Percentiles rank a stretch among this genome's conserved stretches.
Conservation (phyloP, 148 eudicot genomes). For the Cornus florida region DNA sequence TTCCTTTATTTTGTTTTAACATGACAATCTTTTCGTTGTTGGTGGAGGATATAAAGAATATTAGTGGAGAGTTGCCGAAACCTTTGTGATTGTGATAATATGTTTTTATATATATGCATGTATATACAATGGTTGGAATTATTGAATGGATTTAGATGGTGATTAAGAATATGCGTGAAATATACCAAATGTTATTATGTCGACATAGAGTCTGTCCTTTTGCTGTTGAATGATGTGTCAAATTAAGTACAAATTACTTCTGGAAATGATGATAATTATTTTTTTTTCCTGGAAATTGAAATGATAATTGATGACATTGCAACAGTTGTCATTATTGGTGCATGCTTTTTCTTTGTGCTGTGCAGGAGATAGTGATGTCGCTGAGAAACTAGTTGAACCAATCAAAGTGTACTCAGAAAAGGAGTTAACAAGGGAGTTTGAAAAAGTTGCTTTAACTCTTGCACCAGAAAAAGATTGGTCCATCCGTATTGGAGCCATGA, state of each 20-base stretch:
- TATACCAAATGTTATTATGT: neutral
- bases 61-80: neutral
- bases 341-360: constrained; percentile 10
- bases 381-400: constrained; percentile 92
- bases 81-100: neutral
- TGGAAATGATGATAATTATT: neutral
- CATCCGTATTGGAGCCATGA: constrained; percentile 91
- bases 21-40: neutral
- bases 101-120: no score
- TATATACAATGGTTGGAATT: neutral
- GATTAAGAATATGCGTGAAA: neutral
- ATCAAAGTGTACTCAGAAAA: constrained; percentile 86
- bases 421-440: constrained; percentile 90
- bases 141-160: neutral
- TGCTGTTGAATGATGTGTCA: neutral
- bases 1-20: neutral
- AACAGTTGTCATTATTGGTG: neutral
- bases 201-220: neutral
- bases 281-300: neutral
- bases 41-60: neutral
- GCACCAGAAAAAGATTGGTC: constrained; percentile 99
- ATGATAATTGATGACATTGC: neutral
- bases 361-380: constrained; percentile 76
- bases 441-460: constrained; percentile 79
- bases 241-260: neutral